Evolutionary conservation across 2,329 filamentous ascomycete species (phyloP).

Genomic region (Clarireedia paspali): DNA sequence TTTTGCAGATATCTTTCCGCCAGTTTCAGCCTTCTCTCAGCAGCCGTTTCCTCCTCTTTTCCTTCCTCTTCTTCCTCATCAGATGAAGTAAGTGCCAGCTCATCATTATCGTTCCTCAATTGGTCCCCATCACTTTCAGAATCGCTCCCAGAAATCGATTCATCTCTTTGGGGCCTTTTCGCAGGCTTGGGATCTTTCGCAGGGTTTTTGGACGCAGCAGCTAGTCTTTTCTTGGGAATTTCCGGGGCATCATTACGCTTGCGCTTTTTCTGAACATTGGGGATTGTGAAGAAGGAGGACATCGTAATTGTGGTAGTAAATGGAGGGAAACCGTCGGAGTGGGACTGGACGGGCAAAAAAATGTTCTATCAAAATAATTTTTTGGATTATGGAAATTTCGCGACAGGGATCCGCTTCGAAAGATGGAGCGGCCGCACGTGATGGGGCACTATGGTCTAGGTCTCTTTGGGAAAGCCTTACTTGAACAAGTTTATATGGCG

Average conservation of each 20-base stretch:
- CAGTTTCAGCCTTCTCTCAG: conserved; percentile 76
- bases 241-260: conserved; percentile 58
- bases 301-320: conserved; percentile 37
- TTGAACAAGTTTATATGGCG: too few species aligned
- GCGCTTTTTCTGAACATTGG: conserved; percentile 81
- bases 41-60: conserved; percentile 69
- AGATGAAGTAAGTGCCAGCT: conserved; percentile 43
- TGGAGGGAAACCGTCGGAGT: background rate
- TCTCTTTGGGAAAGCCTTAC: too few species aligned
- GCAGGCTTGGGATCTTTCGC: conserved; percentile 31
- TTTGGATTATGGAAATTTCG: conserved; percentile 13
- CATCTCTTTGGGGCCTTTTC: conserved; percentile 40
- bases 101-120: conserved; percentile 39
- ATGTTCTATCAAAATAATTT: conserved; percentile 10
- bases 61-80: conserved; percentile 56
- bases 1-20: conserved; percentile 93
- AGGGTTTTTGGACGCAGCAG: conserved; percentile 31
- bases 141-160: conserved; percentile 81
- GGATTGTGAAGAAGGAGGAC: conserved; percentile 94
- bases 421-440: background rate
- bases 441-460: background rate
- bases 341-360: conserved; percentile 1
- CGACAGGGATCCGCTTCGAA: conserved; percentile 3
- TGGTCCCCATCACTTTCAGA: conserved; percentile 55
- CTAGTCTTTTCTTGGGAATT: conserved; percentile 51